Evolutionary conservation across 169 alveolate genomes (phyloP).

Genomic region (Eimeria brunetti): DNA sequence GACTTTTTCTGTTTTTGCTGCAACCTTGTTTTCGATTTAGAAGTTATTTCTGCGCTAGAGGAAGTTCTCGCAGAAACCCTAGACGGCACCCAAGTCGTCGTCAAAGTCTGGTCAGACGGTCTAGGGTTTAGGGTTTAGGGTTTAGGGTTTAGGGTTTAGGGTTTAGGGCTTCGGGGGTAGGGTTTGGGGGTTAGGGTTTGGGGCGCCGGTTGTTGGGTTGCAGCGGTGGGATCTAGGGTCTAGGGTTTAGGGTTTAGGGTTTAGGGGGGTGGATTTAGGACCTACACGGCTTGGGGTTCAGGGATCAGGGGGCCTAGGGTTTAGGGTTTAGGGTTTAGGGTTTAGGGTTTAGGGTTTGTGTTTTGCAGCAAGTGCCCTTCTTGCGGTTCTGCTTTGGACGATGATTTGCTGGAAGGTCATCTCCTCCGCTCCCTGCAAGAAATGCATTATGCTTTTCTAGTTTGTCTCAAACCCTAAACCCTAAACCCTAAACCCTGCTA

Average conservation of each 20-base stretch:
- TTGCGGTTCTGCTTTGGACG: constrained; percentile 10
- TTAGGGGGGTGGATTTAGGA: neutral
- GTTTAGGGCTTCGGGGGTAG: neutral
- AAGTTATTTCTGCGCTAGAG: neutral
- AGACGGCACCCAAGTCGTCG: neutral
- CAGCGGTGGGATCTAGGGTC: too few relatives aligned
- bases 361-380: constrained; percentile 51
- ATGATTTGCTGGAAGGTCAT: neutral
- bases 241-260: neutral
- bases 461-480: constrained; percentile 22
- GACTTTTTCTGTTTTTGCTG: constrained; percentile 34
- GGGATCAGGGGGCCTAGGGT: neutral
- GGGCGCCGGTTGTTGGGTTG: too few relatives aligned
- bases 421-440: constrained; percentile 30
- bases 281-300: neutral
- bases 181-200: neutral
- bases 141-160: neutral
- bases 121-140: neutral
- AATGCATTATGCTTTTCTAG: constrained; percentile 23
- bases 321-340: constrained; percentile 29
- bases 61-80: neutral
- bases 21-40: neutral
- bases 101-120: constrained; percentile 9
- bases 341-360: constrained; percentile 13
- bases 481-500: neutral